Evolutionary conservation across 257 asterid species (phyloP).

Genomic region (Echium plantagineum): DNA sequence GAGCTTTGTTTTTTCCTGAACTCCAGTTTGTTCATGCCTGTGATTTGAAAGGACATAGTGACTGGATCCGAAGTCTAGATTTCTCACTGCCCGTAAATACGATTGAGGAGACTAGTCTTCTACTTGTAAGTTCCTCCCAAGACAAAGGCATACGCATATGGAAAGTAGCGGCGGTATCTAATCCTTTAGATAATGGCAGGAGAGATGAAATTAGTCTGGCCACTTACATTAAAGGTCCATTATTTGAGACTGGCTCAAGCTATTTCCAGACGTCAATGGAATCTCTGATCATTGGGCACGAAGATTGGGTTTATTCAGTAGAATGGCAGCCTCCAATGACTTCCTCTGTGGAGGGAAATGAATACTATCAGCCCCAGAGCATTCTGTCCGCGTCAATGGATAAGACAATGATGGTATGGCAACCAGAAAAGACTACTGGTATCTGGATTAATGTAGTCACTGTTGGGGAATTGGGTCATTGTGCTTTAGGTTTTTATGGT

Average conservation of each 20-base stretch:
- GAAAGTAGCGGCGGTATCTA: constrained; percentile 51
- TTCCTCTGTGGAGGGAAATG: constrained; percentile 33
- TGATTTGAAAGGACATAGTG: constrained; percentile 86
- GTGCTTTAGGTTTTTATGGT: constrained; percentile 93
- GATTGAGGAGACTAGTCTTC: constrained; percentile 43
- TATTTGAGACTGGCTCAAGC: constrained; percentile 46
- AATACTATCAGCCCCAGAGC: constrained; percentile 72
- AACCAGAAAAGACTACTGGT: constrained; percentile 90
- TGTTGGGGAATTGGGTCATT: constrained; percentile 91
- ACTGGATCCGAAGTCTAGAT: constrained; percentile 94
- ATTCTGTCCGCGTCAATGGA: constrained; percentile 95
- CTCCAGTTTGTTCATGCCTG: constrained; percentile 70
- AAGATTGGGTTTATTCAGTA: constrained; percentile 97
- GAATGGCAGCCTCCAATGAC: constrained; percentile 82
- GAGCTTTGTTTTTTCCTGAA: constrained; percentile 9
- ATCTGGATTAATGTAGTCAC: constrained; percentile 96
- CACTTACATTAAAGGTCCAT: constrained; percentile 86
- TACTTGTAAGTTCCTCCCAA: constrained; percentile 89
- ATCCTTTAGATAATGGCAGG: constrained; percentile 20
- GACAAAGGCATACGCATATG: constrained; percentile 97
- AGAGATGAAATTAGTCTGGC: constrained; percentile 54
- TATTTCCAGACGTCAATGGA: constrained; percentile 79
- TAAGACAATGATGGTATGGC: constrained; percentile 98
- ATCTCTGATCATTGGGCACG: constrained; percentile 92
- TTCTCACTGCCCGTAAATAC: constrained; percentile 58